Percentiles rank a stretch among this genome's conserved stretches.
phyloP scores from a whole-genome alignment of 2,329 filamentous ascomycete genomes.

The Aspergillus sp. region DNA sequence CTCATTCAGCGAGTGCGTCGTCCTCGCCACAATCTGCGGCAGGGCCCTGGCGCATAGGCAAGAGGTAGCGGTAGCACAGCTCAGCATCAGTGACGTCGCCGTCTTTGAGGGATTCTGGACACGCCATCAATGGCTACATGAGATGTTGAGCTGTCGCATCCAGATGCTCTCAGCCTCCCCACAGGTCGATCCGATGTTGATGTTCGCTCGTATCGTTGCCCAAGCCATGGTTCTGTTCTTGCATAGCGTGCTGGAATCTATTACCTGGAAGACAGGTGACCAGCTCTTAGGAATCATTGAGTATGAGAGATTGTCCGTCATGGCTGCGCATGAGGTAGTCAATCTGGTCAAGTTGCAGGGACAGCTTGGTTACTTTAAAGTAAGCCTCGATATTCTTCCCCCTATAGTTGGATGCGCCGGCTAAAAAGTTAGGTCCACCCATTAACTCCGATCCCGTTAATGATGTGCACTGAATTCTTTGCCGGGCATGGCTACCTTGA shows the following conservation, averaged over 20 bases:
- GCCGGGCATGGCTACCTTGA: conserved; percentile 20
- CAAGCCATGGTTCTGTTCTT: conserved; percentile 21
- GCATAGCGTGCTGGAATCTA: conserved; percentile 20
- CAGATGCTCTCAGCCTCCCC: conserved; percentile 11
- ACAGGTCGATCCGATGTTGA: conserved; percentile 19
- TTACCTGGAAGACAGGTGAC: conserved; percentile 21
- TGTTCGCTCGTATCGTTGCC: conserved; percentile 20
- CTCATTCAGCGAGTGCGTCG: conserved; percentile 34
- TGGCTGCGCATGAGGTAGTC: conserved; percentile 21
- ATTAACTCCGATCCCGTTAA: conserved; percentile 20
- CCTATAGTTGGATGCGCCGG: too few relatives aligned
- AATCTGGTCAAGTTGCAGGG: conserved; percentile 19
- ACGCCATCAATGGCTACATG: conserved; percentile 20
- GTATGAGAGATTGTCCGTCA: conserved; percentile 18
- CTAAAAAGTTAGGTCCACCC: conserved; percentile 19
- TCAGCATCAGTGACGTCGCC: conserved; percentile 3
- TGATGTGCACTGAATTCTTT: conserved; percentile 23
- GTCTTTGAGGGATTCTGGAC: conserved; percentile 17
- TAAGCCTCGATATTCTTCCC: neutral
- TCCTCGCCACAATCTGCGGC: conserved; percentile 31
- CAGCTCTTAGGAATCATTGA: conserved; percentile 20
- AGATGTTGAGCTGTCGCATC: conserved; percentile 17
- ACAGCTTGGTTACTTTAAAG: conserved; percentile 22
- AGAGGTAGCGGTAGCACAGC: conserved; percentile 16
- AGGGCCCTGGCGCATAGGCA: conserved; percentile 19